Evolutionary conservation across 1,284 basidiomycete species (phyloP).

Genomic region (Ceratorhiza oryzae-sativae): DNA sequence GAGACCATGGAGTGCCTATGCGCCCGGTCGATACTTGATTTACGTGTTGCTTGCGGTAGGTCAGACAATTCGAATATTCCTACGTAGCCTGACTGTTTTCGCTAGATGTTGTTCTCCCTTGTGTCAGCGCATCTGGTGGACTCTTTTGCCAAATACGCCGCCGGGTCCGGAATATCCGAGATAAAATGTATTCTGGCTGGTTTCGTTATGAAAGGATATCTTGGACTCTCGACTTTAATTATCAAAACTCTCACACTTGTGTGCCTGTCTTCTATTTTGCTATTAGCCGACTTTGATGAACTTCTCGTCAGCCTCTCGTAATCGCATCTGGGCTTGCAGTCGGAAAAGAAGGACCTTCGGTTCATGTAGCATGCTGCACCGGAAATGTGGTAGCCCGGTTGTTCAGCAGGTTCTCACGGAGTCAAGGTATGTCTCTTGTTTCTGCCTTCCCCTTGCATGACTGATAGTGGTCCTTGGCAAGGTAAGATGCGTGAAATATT

Average conservation of each 20-base stretch:
- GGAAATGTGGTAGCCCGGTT: constrained; percentile 86
- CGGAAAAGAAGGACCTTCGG: constrained; percentile 98
- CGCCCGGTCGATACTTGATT: constrained; percentile 78
- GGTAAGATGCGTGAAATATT: constrained; percentile 96
- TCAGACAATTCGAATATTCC: constrained; percentile 41
- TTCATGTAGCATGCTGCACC: constrained; percentile 95
- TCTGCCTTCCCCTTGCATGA: neutral
- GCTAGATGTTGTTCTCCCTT: constrained; percentile 78
- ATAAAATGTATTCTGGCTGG: constrained; percentile 99
- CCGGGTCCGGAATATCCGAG: constrained; percentile 97
- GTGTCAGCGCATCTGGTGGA: constrained; percentile 88
- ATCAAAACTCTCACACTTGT: constrained; percentile 94
- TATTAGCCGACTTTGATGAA: neutral
- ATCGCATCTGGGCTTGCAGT: constrained; percentile 97
- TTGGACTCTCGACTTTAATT: constrained; percentile 86
- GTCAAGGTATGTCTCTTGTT: constrained; percentile 68
- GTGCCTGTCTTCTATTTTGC: constrained; percentile 49
- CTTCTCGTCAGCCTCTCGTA: constrained; percentile 82
- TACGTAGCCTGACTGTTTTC: constrained; percentile 3
- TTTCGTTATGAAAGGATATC: constrained; percentile 95
- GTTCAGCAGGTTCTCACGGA: constrained; percentile 84
- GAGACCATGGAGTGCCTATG: constrained; percentile 87
- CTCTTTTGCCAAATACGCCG: constrained; percentile 91
- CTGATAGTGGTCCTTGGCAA: constrained; percentile 48
- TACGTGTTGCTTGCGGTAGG: constrained; percentile 90